Percentiles rank a stretch among this genome's conserved stretches.
These are phyloP conservation scores for Cladophialophora bantiana DNA, from an alignment of 2,329 filamentous ascomycete species.

Conservation along the genomic window DNA sequence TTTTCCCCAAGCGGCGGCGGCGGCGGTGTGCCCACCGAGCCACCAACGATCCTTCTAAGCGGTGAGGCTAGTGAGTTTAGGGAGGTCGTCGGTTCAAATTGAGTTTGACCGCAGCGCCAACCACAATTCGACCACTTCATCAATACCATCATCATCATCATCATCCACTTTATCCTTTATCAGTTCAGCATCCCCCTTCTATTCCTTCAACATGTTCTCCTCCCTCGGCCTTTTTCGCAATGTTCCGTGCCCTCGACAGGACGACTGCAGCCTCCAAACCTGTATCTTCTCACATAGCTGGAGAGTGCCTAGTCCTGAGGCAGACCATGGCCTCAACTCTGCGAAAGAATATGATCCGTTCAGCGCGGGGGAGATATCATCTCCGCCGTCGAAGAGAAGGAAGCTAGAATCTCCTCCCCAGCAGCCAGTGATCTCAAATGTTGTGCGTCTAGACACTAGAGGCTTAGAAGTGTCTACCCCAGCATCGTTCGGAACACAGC, in stretches of 20 bases:
- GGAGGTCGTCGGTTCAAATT: background rate
- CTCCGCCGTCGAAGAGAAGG: constrained; percentile 46
- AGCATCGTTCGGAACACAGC: background rate
- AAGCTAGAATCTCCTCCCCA: constrained; percentile 27
- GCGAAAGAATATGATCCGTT: constrained; percentile 38
- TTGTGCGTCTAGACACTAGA: background rate
- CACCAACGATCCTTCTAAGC: too few species aligned
- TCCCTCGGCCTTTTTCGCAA: constrained; percentile 62
- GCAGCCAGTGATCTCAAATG: background rate
- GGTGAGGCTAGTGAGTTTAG: too few species aligned
- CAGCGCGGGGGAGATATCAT: constrained; percentile 31
- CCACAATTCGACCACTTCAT: background rate
- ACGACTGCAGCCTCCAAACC: constrained; percentile 59
- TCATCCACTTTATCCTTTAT: constrained; percentile 6
- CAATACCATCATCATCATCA: background rate
- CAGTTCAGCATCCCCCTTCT: background rate
- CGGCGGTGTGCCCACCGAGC: too few species aligned
- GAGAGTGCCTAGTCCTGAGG: constrained; percentile 4
- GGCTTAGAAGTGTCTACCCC: background rate
- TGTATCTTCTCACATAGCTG: constrained; percentile 66
- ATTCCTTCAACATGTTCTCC: constrained; percentile 56
- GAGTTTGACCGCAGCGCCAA: background rate
- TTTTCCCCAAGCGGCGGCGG: background rate
- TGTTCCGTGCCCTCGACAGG: constrained; percentile 60
- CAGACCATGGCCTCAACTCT: constrained; percentile 15